These are phyloP conservation scores for Mycena latifolia DNA, from an alignment of 768 basidiomycete genomes.

Conservation along the genomic window DNA sequence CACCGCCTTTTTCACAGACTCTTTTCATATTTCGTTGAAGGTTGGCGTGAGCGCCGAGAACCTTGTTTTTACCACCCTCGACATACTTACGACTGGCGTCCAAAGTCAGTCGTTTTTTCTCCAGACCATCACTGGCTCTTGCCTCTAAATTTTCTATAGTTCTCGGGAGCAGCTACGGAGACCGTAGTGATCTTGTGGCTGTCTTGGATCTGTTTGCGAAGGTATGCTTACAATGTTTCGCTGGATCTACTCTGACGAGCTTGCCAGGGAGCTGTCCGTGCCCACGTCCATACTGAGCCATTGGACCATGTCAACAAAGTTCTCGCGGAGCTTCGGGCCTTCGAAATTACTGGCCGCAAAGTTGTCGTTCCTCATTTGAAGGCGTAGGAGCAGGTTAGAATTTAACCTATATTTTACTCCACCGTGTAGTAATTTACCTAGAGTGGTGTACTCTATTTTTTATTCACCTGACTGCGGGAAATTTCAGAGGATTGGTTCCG, in stretches of 20 bases:
- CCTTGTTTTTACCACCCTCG: conserved; percentile 20
- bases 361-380: not conserved
- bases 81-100: conserved; percentile 10
- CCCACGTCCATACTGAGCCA: conserved; percentile 1
- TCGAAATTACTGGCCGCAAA: not conserved
- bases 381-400: no score
- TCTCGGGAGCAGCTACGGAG: not conserved
- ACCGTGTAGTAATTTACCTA: no score
- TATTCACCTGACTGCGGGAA: no score
- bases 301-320: conserved; percentile 4
- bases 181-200: not conserved
- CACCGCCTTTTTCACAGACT: no score
- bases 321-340: not conserved
- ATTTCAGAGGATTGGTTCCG: no score
- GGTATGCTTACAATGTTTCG: not conserved
- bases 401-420: no score
- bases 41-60: conserved; percentile 28
- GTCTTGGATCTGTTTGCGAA: not conserved
- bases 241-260: not conserved
- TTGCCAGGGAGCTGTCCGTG: not conserved
- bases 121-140: not conserved
- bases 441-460: no score
- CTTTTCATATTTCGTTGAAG: not conserved
- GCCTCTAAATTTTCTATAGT: not conserved
- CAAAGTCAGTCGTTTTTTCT: conserved; percentile 1